These are phyloP conservation scores for Cryomyces minteri DNA, from an alignment of 495 filamentous ascomycete genomes.

Conservation along the genomic window DNA sequence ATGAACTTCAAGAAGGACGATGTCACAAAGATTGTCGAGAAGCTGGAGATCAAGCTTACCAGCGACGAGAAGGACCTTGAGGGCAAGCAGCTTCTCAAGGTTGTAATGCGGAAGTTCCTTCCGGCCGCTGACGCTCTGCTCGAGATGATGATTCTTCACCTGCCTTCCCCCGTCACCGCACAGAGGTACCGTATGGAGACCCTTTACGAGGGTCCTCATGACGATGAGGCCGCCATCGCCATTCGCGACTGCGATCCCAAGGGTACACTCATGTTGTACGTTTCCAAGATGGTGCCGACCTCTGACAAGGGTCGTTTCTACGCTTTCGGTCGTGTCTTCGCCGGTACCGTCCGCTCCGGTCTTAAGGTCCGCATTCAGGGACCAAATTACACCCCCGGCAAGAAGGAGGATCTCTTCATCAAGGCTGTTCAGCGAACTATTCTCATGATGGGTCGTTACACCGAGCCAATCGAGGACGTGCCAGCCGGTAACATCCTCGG, in stretches of 20 bases:
- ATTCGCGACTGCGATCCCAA: constrained; percentile 97
- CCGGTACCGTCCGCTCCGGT: constrained; percentile 91
- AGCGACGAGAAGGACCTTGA: constrained; percentile 80
- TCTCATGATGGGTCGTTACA: constrained; percentile 99
- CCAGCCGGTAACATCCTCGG: constrained; percentile 98
- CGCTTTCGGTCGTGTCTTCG: constrained; percentile 99
- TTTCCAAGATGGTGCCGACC: constrained; percentile 99
- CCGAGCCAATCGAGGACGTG: constrained; percentile 98
- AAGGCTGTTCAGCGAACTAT: constrained; percentile 99
- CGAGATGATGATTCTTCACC: constrained; percentile 99
- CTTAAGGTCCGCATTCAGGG: constrained; percentile 99
- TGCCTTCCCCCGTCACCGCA: constrained; percentile 88
- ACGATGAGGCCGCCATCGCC: constrained; percentile 82
- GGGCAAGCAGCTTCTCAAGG: constrained; percentile 93
- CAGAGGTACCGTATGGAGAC: constrained; percentile 98
- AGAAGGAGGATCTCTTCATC: constrained; percentile 98
- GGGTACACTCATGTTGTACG: constrained; percentile 98
- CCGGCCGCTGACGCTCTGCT: constrained; percentile 93
- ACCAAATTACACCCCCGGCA: constrained; percentile 93
- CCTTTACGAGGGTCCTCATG: constrained; percentile 89
- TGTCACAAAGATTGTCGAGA: constrained; percentile 59
- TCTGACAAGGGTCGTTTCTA: constrained; percentile 99
- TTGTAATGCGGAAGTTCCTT: constrained; percentile 95
- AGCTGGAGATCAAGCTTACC: constrained; percentile 81
- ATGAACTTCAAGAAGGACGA: constrained; percentile 99